Percentiles rank a stretch among this genome's conserved stretches.
Conservation (phyloP, 768 basidiomycete genomes). For the Phylloporus sp. region DNA sequence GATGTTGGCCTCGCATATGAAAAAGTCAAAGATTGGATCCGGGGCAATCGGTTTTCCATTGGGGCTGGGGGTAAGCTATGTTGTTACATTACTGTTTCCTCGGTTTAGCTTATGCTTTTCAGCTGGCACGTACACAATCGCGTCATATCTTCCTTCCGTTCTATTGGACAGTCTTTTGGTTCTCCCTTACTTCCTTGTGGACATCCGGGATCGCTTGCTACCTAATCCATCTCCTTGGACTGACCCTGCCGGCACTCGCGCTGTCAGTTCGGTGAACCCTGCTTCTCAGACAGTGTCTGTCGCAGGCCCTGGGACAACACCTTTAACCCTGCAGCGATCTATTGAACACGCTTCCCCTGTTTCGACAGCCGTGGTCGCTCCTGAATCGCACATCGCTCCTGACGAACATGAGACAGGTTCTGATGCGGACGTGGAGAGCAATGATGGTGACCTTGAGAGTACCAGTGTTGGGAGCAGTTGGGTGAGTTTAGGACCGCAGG, state of each 20-base stretch:
- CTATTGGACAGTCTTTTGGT: slow-evolving; percentile 63
- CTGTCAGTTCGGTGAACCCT: slow-evolving; percentile 14
- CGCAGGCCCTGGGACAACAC: not conserved
- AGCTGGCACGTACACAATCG: slow-evolving; percentile 69
- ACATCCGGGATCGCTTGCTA: slow-evolving; percentile 57
- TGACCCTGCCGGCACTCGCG: slow-evolving; percentile 27
- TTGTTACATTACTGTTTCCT: not conserved
- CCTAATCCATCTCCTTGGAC: slow-evolving; percentile 45
- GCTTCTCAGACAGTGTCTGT: slow-evolving; percentile 11
- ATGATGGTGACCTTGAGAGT: slow-evolving; percentile 47
- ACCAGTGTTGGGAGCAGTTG: slow-evolving; percentile 60
- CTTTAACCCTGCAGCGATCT: slow-evolving; percentile 3
- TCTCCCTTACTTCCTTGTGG: slow-evolving; percentile 63
- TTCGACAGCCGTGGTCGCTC: slow-evolving; percentile 7
- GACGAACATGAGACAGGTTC: slow-evolving; percentile 46
- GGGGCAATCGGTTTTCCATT: slow-evolving; percentile 65
- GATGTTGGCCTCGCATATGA: slow-evolving; percentile 39
- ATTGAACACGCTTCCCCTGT: slow-evolving; percentile 5
- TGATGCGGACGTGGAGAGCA: slow-evolving; percentile 69
- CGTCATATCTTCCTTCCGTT: slow-evolving; percentile 63
- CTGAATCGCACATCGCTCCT: slow-evolving; percentile 10
- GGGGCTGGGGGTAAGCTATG: slow-evolving; percentile 70
- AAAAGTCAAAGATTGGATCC: slow-evolving; percentile 50
- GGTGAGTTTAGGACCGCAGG: slow-evolving; percentile 51
- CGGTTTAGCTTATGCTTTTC: slow-evolving; percentile 11